Evolutionary conservation across 495 filamentous ascomycete genomes (phyloP).

Genomic region (Neurospora sp.): DNA sequence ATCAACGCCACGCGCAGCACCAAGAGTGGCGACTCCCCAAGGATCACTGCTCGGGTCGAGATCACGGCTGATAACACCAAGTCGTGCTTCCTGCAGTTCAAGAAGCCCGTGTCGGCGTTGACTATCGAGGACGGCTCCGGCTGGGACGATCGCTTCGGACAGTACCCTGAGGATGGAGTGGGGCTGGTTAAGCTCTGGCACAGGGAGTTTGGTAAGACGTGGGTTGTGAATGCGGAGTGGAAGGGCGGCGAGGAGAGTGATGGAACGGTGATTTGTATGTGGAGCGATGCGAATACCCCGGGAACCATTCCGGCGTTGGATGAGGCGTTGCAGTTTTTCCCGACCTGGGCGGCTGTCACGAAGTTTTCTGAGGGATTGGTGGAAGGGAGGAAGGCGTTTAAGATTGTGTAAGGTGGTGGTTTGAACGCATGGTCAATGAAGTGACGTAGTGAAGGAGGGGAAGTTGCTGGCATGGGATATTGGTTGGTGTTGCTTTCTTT

Average conservation of each 20-base stretch:
- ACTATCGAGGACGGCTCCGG: slow-evolving; percentile 29
- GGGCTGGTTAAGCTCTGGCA: slow-evolving; percentile 33
- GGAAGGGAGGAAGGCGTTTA: slow-evolving; percentile 49
- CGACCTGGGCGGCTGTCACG: slow-evolving; percentile 64
- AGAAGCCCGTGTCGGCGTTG: slow-evolving; percentile 16
- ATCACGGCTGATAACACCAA: slow-evolving; percentile 23
- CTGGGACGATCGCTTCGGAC: slow-evolving; percentile 59
- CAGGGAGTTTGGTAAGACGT: slow-evolving; percentile 65
- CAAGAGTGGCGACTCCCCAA: background rate
- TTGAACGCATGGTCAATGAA: background rate
- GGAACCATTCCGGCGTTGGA: slow-evolving; percentile 77
- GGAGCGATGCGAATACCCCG: slow-evolving; percentile 71
- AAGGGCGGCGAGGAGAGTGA: slow-evolving; percentile 38
- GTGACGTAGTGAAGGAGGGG: background rate
- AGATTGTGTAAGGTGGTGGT: slow-evolving; percentile 9
- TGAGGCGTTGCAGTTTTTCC: slow-evolving; percentile 65
- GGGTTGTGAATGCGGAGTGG: slow-evolving; percentile 72
- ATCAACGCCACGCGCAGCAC: slow-evolving; percentile 16
- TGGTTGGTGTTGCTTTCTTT: background rate
- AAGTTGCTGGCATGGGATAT: background rate
- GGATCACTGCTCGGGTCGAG: slow-evolving; percentile 10
- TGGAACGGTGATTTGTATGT: slow-evolving; percentile 69
- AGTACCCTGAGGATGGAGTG: slow-evolving; percentile 42
- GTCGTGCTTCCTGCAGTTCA: slow-evolving; percentile 23
- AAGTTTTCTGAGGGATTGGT: slow-evolving; percentile 74